phyloP scores from a whole-genome alignment of 1,139 yeast species.

The Nadsonia starkeyi-henricii region DNA sequence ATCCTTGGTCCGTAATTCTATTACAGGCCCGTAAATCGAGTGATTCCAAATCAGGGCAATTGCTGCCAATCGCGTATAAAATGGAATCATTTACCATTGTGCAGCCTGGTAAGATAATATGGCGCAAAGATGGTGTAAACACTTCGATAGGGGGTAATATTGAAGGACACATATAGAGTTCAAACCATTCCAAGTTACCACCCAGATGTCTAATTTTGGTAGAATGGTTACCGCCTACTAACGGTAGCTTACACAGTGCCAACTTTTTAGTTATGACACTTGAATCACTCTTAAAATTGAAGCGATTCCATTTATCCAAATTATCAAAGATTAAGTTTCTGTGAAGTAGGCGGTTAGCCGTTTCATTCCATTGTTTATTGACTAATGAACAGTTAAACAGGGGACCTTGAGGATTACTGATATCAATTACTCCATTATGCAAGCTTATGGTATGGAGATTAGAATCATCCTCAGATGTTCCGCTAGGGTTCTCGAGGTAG shows the following conservation, averaged over 20 bases:
- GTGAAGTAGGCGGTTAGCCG: conserved; percentile 42
- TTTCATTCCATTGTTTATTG: conserved; percentile 47
- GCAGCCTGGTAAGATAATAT: conserved; percentile 60
- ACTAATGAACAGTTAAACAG: conserved; percentile 53
- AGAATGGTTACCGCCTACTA: too few species aligned
- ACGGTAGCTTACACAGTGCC: too few species aligned
- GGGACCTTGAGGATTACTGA: conserved; percentile 8
- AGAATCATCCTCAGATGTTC: conserved; percentile 42
- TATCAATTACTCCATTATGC: conserved; percentile 21
- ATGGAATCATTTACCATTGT: conserved; percentile 47
- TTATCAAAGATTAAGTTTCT: conserved; percentile 42
- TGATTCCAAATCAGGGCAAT: conserved; percentile 45
- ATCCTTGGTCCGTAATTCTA: conserved; percentile 57
- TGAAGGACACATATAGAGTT: conserved; percentile 71
- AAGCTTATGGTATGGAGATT: conserved; percentile 54
- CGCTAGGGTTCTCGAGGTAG: conserved; percentile 51
- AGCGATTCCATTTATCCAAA: conserved; percentile 34
- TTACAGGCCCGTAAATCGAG: conserved; percentile 83
- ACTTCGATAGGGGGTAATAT: conserved; percentile 43
- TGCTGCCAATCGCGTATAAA: conserved; percentile 36
- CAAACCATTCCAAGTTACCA: conserved; percentile 47
- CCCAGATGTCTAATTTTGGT: conserved; percentile 22
- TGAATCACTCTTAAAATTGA: conserved; percentile 15
- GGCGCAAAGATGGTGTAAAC: conserved; percentile 32
- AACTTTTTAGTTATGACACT: too few species aligned